Conservation (phyloP, 2,329 filamentous ascomycete species). For the Colletotrichum sp. region DNA sequence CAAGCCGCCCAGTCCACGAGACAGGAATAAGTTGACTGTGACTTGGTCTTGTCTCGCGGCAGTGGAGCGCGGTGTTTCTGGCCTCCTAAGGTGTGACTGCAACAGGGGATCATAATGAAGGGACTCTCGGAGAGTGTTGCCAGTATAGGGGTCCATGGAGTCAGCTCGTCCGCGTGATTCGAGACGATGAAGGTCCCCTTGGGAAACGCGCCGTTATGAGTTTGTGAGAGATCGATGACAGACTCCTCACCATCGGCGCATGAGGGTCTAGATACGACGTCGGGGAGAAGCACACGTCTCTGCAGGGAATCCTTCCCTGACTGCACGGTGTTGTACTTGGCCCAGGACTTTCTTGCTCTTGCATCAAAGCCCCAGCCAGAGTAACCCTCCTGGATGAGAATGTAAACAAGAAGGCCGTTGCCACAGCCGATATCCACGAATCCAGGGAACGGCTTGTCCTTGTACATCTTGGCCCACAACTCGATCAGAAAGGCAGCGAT, state of each 20-base stretch:
- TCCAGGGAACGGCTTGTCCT: conserved; percentile 67
- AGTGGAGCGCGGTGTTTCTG: conserved; percentile 71
- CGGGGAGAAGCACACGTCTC: conserved; percentile 54
- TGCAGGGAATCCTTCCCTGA: conserved; percentile 37
- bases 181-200: conserved; percentile 88
- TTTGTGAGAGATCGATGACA: conserved; percentile 13
- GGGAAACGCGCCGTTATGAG: conserved; percentile 70
- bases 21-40: conserved; percentile 78
- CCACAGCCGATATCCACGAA: conserved; percentile 97
- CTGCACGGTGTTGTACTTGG: conserved; percentile 58
- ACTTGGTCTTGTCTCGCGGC: conserved; percentile 52
- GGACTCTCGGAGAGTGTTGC: conserved; percentile 76
- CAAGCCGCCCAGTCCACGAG: conserved; percentile 78
- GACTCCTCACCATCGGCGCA: conserved; percentile 15
- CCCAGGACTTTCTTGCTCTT: conserved; percentile 83
- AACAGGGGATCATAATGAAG: conserved; percentile 95
- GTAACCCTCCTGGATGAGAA: conserved; percentile 83
- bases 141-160: conserved; percentile 92
- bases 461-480: conserved; percentile 87
- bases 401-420: conserved; percentile 86
- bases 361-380: conserved; percentile 91
- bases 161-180: conserved; percentile 96
- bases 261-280: conserved; percentile 32
- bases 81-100: conserved; percentile 85
- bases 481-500: conserved; percentile 94